These are phyloP conservation scores for Aspergillus heteromorphus DNA, from an alignment of 495 filamentous ascomycete species.

Conservation along the genomic window DNA sequence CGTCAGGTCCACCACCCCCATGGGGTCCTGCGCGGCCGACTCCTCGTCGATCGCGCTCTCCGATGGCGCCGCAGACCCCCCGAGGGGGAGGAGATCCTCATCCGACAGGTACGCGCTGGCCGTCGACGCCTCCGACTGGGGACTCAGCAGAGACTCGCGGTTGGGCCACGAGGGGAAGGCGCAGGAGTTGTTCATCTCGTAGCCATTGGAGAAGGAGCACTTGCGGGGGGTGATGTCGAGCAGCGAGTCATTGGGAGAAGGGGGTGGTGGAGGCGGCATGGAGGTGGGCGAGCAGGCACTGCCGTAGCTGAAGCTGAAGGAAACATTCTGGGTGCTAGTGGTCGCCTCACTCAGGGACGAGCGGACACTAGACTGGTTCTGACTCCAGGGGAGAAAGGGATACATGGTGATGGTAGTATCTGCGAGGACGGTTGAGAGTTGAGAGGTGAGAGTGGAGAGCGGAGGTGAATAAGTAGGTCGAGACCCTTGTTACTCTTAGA, in stretches of 20 bases:
- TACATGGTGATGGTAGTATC: slow-evolving; percentile 9
- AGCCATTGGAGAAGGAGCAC: slow-evolving; percentile 39
- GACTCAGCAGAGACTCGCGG: slow-evolving; percentile 37
- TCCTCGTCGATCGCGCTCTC: slow-evolving; percentile 32
- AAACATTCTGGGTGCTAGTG: slow-evolving; percentile 28
- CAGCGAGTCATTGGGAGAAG: slow-evolving; percentile 34
- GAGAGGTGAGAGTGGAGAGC: not conserved
- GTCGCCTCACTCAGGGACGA: slow-evolving; percentile 20
- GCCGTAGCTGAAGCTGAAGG: slow-evolving; percentile 39
- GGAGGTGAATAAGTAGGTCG: too few species aligned
- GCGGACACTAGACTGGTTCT: slow-evolving; percentile 17
- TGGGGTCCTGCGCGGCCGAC: slow-evolving; percentile 20
- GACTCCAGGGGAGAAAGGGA: slow-evolving; percentile 22
- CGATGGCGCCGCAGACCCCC: slow-evolving; percentile 25
- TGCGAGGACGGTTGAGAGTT: not conserved
- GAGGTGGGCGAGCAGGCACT: slow-evolving; percentile 31
- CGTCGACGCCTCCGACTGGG: slow-evolving; percentile 28
- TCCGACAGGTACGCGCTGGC: slow-evolving; percentile 45
- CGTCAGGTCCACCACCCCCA: slow-evolving; percentile 23
- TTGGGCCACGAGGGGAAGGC: slow-evolving; percentile 53
- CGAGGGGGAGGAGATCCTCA: slow-evolving; percentile 45
- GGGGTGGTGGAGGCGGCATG: slow-evolving; percentile 36
- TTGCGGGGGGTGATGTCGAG: slow-evolving; percentile 44
- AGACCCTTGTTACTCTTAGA: too few species aligned
- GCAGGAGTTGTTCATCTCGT: slow-evolving; percentile 41